These are phyloP conservation scores for Chalciporus chontae DNA, from an alignment of 768 basidiomycete genomes.

Conservation along the genomic window DNA sequence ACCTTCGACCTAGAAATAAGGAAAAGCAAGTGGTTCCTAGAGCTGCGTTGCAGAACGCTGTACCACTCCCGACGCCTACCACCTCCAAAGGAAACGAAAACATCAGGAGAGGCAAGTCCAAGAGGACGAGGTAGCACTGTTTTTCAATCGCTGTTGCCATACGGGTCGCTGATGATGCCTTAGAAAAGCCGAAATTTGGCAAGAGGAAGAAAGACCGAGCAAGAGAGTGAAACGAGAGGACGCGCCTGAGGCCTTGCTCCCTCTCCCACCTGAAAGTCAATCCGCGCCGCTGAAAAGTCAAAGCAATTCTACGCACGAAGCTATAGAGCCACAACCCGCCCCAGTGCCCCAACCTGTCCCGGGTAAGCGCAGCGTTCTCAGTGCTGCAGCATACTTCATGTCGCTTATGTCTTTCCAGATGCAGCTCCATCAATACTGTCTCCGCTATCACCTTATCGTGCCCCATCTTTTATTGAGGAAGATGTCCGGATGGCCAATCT, in stretches of 20 bases:
- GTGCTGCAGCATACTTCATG: neutral
- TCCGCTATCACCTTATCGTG: neutral
- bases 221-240: constrained; percentile 12
- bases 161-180: neutral
- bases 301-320: neutral
- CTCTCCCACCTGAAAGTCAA: neutral
- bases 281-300: neutral
- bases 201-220: constrained; percentile 10
- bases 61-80: neutral
- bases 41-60: neutral
- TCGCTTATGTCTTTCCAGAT: neutral
- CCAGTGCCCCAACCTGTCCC: neutral
- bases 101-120: constrained; percentile 8
- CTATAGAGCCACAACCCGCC: neutral
- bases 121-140: constrained; percentile 13
- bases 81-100: neutral
- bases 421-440: neutral
- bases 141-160: neutral
- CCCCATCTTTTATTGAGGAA: neutral
- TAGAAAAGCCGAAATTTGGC: constrained; percentile 9
- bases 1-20: constrained; percentile 11
- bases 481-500: neutral
- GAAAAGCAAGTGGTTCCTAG: neutral
- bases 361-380: neutral
- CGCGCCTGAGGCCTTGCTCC: neutral